Base-by-base conservation (phyloP, 2,329 filamentous ascomycete genomes). In the Claviceps sp. region DNA sequence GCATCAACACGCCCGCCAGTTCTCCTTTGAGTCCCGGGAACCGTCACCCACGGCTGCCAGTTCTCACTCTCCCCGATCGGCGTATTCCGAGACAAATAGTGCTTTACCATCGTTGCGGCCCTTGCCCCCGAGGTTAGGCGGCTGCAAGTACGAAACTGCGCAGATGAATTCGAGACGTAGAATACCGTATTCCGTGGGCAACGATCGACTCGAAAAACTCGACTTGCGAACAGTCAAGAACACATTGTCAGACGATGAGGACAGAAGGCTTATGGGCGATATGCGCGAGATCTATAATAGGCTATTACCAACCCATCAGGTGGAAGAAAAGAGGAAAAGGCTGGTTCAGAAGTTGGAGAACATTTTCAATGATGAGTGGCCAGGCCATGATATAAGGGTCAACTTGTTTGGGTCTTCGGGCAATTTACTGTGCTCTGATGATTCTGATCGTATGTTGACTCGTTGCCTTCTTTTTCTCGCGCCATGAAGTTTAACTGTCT, bases 381-480 rank as follows among this genome's bases (percentile, higher is more conserved):
- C 93, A 1, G 88, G 86, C 1, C 85, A 88, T 61, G 79, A 94
- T 55, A 96, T 96, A 62, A 83, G 80, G 58, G 93, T 96, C 38
- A 85, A 93, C 65, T 81, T 97, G 16, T 98, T 98, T 76, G 93
- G 93, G n/a, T 97, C 93, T 5, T 97, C 93, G 4, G 93, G 93
- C 47, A 98, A 98, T 67, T 72, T 93, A 66, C 73, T 98, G 52
- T 96, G 89, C 68, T 95, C 91, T 37, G 90, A 88, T 67, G 89
- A 96, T 64, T 98, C 93, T 50, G 93, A 98, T 72, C 88, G 89
- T 95, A 73, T 61, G 82, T 73, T 13, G 39, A 34, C 9, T 11
- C 29, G 11, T 9, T 34, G 9, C 29, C 29, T 4, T 34, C 11
- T 34, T 34, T 29, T 29, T 34, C 29, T 34, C 9, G 29, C 29